Base-by-base conservation (phyloP, 1,139 yeast genomes). In the Yamadazyma triangularis region DNA sequence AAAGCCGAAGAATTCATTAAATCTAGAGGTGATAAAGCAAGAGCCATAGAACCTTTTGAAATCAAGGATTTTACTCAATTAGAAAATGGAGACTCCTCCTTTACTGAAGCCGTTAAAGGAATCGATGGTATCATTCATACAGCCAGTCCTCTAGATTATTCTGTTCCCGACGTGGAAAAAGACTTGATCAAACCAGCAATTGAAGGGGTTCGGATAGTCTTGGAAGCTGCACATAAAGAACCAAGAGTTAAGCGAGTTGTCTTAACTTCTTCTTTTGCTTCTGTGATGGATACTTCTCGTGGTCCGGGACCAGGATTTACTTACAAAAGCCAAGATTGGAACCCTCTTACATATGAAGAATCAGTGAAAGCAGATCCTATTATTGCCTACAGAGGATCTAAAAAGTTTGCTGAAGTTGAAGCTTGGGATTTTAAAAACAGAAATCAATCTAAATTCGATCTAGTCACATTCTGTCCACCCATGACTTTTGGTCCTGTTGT, bases 401-500 rank as follows among this genome's bases (percentile, higher is more conserved):
- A 64, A 38, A 44, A 64, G 12, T 58, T 58, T 42, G 65, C 69
- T n/a, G 70, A 64, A 36, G 49, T 56, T 30, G 48, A 45, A 24
- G 67, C 65, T 1, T 62, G 70, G 70, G 53, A 59, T 21, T 58
- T 55, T 31, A 26, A 53, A 4, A 39, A 43, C 24, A 34, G 39
- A 7, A 45, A 60, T 22, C 53, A 56, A 3, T 65, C 73, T 6
- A 46, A 48, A 12, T 76, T 75, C 42, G 57, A 54, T 11, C 45
- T 76, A 24, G 54, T 70, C 4, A 58, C 70, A 1, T 62, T 76
- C 12, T 65, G 65, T 39, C 80, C 81, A 13, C 65, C 66, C n/a
- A 70, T 57, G 45, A 75, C 73, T 1, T 61, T 66, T 42, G 73
- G 73, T 0, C 71, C 72, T 0, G 69, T 65, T 36, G 60, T 65